Percentiles rank a stretch among this genome's conserved stretches.
phyloP scores from a whole-genome alignment of 495 filamentous ascomycete genomes.

The Cercophora sp. region DNA sequence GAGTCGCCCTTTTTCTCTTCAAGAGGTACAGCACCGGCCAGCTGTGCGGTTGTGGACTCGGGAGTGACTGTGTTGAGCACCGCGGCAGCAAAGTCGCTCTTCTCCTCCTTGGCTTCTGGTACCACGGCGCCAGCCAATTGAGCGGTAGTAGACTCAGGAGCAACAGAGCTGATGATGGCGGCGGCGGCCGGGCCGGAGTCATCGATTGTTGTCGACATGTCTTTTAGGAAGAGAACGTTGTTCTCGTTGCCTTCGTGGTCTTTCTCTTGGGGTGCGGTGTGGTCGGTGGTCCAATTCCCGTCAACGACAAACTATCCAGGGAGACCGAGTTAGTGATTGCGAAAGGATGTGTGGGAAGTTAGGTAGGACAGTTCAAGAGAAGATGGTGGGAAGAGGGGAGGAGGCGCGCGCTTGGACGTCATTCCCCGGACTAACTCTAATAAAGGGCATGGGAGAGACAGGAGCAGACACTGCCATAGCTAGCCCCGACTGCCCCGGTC shows the following conservation, averaged over 20 bases:
- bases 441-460: conserved; percentile 1
- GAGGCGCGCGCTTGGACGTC: conserved; percentile 10
- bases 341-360: too few relatives aligned
- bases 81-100: not conserved
- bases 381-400: conserved; percentile 8
- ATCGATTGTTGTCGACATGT: conserved; percentile 51
- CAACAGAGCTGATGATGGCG: conserved; percentile 67
- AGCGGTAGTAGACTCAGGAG: conserved; percentile 67
- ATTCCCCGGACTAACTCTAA: conserved; percentile 5
- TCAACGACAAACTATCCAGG: conserved; percentile 80
- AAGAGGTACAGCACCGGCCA: conserved; percentile 69
- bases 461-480: not conserved
- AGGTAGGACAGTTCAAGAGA: too few relatives aligned
- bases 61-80: conserved; percentile 24
- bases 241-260: conserved; percentile 78
- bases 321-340: too few relatives aligned
- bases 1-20: conserved; percentile 37
- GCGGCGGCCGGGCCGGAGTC: conserved; percentile 42
- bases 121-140: conserved; percentile 68
- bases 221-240: conserved; percentile 76
- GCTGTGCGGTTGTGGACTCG: conserved; percentile 60
- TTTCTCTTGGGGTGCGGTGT: conserved; percentile 68
- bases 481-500: conserved; percentile 1
- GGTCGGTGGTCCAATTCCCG: conserved; percentile 78
- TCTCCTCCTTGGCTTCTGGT: conserved; percentile 45